These are phyloP conservation scores for Coemansia sp. DNA, from an alignment of 192 early-diverging fungal species.

Conservation along the genomic window DNA sequence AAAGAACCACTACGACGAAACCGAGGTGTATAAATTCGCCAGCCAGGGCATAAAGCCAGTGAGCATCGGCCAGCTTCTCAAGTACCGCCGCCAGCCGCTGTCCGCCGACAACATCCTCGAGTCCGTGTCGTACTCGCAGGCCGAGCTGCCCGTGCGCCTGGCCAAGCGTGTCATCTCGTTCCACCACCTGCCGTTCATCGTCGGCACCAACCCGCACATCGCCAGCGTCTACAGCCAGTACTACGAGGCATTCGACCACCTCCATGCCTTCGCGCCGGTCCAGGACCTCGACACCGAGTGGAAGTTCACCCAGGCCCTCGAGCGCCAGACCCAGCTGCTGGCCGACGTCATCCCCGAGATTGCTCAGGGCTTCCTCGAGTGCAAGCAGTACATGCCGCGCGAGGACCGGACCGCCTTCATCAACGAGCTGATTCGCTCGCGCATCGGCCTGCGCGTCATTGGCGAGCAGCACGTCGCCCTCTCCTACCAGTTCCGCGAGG, in stretches of 20 bases:
- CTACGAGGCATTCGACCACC: conserved; percentile 66
- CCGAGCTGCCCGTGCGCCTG: conserved; percentile 84
- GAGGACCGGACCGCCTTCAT: conserved; percentile 66
- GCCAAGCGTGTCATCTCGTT: conserved; percentile 79
- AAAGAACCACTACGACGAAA: conserved; percentile 44
- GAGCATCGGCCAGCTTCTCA: conserved; percentile 69
- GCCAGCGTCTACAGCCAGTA: conserved; percentile 75
- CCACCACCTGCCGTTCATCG: conserved; percentile 90
- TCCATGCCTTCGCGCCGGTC: conserved; percentile 62
- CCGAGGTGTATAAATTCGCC: conserved; percentile 44
- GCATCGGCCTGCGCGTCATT: conserved; percentile 86
- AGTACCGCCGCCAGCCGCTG: conserved; percentile 63
- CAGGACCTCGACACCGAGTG: conserved; percentile 51
- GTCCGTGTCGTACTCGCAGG: conserved; percentile 59
- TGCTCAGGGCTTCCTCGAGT: conserved; percentile 88
- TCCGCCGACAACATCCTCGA: conserved; percentile 50
- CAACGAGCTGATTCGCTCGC: conserved; percentile 82
- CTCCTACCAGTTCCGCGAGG: conserved; percentile 48
- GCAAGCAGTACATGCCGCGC: conserved; percentile 78
- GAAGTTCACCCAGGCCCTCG: conserved; percentile 65
- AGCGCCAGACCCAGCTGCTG: conserved; percentile 69
- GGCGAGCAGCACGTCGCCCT: conserved; percentile 87
- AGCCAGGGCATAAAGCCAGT: conserved; percentile 54
- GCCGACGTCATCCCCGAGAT: conserved; percentile 83
- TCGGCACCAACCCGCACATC: conserved; percentile 94